Percentiles rank a stretch among this genome's conserved stretches.
Evolutionary conservation across 148 eudicot genomes (phyloP).

Genomic region (Rheum nobile): DNA sequence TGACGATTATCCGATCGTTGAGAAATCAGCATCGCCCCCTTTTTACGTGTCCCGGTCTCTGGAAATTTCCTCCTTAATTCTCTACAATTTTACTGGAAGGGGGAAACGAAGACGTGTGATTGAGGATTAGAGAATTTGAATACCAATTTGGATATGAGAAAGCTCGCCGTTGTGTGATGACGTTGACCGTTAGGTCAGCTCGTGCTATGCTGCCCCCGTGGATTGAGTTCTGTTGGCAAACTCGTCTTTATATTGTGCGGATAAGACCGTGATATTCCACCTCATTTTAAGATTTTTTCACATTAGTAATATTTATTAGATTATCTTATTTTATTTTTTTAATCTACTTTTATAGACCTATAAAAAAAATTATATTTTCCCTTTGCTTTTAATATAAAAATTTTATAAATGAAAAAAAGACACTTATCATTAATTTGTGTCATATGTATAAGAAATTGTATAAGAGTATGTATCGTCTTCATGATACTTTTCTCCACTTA

Average conservation of each 20-base stretch:
- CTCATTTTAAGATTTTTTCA: too few relatives aligned
- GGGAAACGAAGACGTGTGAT: background rate
- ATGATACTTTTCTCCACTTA: too few relatives aligned
- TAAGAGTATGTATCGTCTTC: too few relatives aligned
- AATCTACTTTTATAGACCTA: too few relatives aligned
- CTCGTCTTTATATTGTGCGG: background rate
- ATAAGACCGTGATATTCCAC: too few relatives aligned
- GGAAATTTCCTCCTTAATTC: conserved; percentile 1
- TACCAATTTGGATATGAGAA: background rate
- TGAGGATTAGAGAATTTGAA: background rate
- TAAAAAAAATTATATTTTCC: too few relatives aligned
- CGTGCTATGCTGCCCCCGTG: background rate
- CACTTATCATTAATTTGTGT: too few relatives aligned
- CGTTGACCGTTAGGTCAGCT: background rate
- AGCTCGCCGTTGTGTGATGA: background rate
- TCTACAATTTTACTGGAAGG: background rate
- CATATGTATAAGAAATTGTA: too few relatives aligned
- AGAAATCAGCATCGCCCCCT: background rate
- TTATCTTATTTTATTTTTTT: too few relatives aligned
- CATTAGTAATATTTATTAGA: too few relatives aligned
- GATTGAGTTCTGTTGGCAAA: background rate
- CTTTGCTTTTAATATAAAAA: too few relatives aligned
- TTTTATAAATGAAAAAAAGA: too few relatives aligned
- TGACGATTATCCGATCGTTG: background rate
- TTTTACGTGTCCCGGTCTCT: background rate